phyloP scores from a whole-genome alignment of 352 stramenopile species.

The Phytophthora syringae region DNA sequence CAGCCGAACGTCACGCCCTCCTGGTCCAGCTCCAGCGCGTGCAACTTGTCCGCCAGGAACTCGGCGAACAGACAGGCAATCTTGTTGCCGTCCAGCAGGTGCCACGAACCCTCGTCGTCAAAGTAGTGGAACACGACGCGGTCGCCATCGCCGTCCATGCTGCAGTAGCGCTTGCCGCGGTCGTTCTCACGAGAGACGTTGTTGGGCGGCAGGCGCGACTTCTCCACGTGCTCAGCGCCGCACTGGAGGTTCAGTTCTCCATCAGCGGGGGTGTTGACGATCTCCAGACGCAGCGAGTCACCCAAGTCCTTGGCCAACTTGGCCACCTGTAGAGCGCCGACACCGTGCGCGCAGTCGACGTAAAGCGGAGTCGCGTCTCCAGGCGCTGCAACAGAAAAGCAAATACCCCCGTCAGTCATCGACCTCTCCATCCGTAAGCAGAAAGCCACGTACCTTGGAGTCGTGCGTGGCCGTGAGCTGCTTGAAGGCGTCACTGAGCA shows the following conservation, averaged over 20 bases:
- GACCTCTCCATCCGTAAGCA: neutral
- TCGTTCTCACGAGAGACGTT: slow-evolving; percentile 71
- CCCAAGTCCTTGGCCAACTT: slow-evolving; percentile 83
- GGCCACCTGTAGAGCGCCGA: slow-evolving; percentile 84
- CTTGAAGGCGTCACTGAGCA: slow-evolving; percentile 94
- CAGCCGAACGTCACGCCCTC: slow-evolving; percentile 92
- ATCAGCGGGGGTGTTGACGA: slow-evolving; percentile 79
- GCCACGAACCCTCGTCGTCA: slow-evolving; percentile 71
- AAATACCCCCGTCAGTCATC: neutral
- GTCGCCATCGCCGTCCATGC: slow-evolving; percentile 98
- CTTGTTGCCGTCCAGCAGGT: slow-evolving; percentile 98
- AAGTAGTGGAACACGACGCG: slow-evolving; percentile 98
- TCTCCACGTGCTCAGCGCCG: slow-evolving; percentile 98
- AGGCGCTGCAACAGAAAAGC: slow-evolving; percentile 50
- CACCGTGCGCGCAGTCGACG: slow-evolving; percentile 94
- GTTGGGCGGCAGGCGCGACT: slow-evolving; percentile 83
- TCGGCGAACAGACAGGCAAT: slow-evolving; percentile 96
- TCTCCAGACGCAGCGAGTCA: slow-evolving; percentile 84
- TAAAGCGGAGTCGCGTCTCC: slow-evolving; percentile 83
- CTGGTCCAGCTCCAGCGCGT: slow-evolving; percentile 68
- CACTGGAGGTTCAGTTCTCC: slow-evolving; percentile 96
- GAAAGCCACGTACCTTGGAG: slow-evolving; percentile 54
- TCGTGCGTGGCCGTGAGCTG: slow-evolving; percentile 84
- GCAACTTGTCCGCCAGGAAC: slow-evolving; percentile 94
- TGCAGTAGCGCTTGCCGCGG: slow-evolving; percentile 89